Percentiles rank a stretch among this genome's conserved stretches.
Conservation (phyloP, 1,284 basidiomycete genomes). For the Sporisorium exsertum region DNA sequence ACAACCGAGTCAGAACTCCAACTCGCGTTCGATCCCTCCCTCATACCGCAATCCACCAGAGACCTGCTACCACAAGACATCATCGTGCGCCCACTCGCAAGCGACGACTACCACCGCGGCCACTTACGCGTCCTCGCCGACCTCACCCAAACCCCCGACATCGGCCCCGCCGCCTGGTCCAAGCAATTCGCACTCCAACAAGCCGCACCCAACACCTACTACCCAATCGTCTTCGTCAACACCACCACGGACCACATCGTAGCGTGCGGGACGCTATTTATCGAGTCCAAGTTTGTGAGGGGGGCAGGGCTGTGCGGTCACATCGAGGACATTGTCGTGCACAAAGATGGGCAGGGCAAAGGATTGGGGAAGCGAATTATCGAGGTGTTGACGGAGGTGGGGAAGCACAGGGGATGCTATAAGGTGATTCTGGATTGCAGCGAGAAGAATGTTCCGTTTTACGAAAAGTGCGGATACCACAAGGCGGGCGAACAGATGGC, state of each 20-base stretch:
- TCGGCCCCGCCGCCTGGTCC: constrained; percentile 75
- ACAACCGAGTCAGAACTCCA: constrained; percentile 80
- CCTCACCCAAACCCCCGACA: constrained; percentile 82
- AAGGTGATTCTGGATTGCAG: constrained; percentile 98
- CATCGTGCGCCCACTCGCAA: constrained; percentile 85
- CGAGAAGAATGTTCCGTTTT: constrained; percentile 91
- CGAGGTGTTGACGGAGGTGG: constrained; percentile 81
- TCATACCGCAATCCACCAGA: constrained; percentile 77
- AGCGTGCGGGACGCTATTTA: constrained; percentile 83
- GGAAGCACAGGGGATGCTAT: constrained; percentile 81
- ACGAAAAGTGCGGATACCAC: constrained; percentile 86
- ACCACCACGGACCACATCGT: constrained; percentile 82
- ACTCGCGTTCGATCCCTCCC: constrained; percentile 78
- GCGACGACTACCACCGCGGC: constrained; percentile 83
- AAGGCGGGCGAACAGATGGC: constrained; percentile 67
- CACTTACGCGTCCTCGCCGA: constrained; percentile 86
- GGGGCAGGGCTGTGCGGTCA: constrained; percentile 85
- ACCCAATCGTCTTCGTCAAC: constrained; percentile 84
- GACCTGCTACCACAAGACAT: constrained; percentile 74
- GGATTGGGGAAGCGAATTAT: constrained; percentile 89
- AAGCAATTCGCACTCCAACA: constrained; percentile 50
- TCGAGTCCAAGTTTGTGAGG: constrained; percentile 93
- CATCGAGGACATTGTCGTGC: constrained; percentile 97
- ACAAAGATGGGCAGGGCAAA: constrained; percentile 86
- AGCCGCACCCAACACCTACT: constrained; percentile 74